Evolutionary conservation across 352 stramenopile genomes (phyloP).

Genomic region (Thalassiosira ordinaria): DNA sequence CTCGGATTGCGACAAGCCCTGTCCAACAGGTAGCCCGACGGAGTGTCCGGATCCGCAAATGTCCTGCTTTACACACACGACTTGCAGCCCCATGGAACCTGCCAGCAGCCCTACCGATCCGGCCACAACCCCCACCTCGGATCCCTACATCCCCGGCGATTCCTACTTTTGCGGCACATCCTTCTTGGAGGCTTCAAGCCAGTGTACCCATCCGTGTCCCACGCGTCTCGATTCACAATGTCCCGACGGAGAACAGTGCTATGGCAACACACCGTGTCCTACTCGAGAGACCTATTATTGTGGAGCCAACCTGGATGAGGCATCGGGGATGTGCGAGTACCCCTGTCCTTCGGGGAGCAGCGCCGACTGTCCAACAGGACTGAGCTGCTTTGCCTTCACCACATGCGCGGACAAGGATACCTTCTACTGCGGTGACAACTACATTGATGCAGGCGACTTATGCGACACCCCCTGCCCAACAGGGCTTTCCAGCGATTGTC

Average conservation of each 20-base stretch:
- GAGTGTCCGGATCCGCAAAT: conserved; percentile 8
- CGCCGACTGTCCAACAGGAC: neutral
- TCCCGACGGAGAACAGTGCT: conserved; percentile 52
- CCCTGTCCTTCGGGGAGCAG: conserved; percentile 35
- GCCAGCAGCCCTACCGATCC: neutral
- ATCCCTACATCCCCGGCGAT: conserved; percentile 45
- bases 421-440: conserved; percentile 60
- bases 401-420: conserved; percentile 54
- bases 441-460: conserved; percentile 43
- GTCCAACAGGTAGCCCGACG: conserved; percentile 29
- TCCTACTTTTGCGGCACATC: conserved; percentile 60
- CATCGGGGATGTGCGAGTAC: conserved; percentile 40
- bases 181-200: conserved; percentile 55
- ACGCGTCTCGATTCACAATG: conserved; percentile 53
- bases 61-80: conserved; percentile 43
- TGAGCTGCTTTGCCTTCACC: conserved; percentile 64
- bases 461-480: conserved; percentile 39
- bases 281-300: conserved; percentile 57
- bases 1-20: conserved; percentile 34
- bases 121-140: neutral
- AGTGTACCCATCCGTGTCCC: conserved; percentile 57
- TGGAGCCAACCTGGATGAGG: conserved; percentile 46
- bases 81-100: conserved; percentile 5
- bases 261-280: conserved; percentile 54
- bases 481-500: conserved; percentile 48